phyloP scores from a whole-genome alignment of 2,329 filamentous ascomycete genomes.

The Zalaria sp. region DNA sequence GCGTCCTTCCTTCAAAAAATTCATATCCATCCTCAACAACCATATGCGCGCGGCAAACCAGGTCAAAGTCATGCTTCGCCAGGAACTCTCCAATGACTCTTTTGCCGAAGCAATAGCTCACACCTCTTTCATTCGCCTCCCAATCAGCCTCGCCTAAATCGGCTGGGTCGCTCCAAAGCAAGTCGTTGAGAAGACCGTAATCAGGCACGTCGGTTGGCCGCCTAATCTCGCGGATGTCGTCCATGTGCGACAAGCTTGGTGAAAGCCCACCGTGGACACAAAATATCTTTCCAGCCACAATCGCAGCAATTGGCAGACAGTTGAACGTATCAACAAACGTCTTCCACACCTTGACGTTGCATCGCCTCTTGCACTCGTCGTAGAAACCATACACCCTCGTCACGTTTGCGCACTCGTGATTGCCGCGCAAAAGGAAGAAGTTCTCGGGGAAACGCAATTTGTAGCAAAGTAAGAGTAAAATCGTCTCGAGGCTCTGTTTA shows the following conservation, averaged over 20 bases:
- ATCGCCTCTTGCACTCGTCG: conserved; percentile 91
- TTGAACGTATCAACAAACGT: conserved; percentile 97
- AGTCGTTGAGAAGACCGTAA: conserved; percentile 86
- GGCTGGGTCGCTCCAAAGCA: conserved; percentile 93
- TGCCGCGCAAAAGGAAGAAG: conserved; percentile 87
- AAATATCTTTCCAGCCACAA: conserved; percentile 94
- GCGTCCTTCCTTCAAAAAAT: conserved; percentile 87
- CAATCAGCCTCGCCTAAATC: conserved; percentile 82
- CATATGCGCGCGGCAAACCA: conserved; percentile 97
- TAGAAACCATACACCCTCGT: conserved; percentile 96
- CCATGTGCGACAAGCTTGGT: conserved; percentile 88
- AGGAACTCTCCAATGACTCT: conserved; percentile 96
- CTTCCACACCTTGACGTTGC: conserved; percentile 97
- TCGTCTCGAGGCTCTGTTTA: conserved; percentile 92
- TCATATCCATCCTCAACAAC: conserved; percentile 98
- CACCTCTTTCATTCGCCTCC: conserved; percentile 93
- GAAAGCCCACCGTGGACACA: conserved; percentile 93
- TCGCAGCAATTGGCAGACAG: conserved; percentile 85
- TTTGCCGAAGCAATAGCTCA: conserved; percentile 97
- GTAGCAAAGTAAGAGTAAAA: conserved; percentile 83
- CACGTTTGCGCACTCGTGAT: conserved; percentile 94
- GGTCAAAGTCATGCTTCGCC: conserved; percentile 86
- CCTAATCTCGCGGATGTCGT: conserved; percentile 92
- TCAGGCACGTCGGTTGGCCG: conserved; percentile 94
- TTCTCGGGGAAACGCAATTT: conserved; percentile 97